Base-by-base conservation (phyloP, 208 protist species). In the Leptomonas seymouri region DNA sequence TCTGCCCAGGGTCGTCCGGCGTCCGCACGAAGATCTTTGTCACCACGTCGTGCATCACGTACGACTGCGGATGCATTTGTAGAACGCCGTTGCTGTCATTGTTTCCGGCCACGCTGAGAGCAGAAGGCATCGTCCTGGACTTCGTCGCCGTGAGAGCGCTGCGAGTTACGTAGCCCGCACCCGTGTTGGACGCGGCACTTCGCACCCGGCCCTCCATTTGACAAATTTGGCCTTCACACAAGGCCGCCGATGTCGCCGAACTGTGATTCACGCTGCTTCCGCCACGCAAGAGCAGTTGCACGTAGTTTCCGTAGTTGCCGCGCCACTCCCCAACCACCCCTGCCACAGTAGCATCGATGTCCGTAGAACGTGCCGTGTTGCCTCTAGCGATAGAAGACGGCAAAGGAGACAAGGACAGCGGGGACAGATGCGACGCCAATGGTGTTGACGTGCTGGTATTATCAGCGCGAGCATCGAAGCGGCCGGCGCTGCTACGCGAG, bases 21-120 rank as follows among this genome's bases (percentile, higher is more conserved):
- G 71, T 77, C 30, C 80, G 84, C 31, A 89, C 80, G 64, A 94
- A 93, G 30, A 94, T 78, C 70, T 94, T 94, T 2, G 82, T 66
- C 30, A 94, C 89, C 9, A 92, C 81, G 54, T 92, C 82, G 28
- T 68, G 74, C 18, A 78, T 50, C 27, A 63, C 0, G 15, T 34
- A 55, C 49, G 44, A 25, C 73, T 31, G 36, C 51, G 55, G 21
- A 27, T 27, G 28, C 30, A 64, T 3, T 25, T 64, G 45, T 5
- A 54, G 1, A 9, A 9, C n/a, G 3, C 8, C 23, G 23, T 7
- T 27, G 57, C 18, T 44, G 41, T 49, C 39, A 28, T 56, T 31
- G 51, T 3, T 56, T 8, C 1, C 12, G 11, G 12, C 36, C 0
- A 53, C 39, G 15, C 15, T 21, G 36, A 66, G 21, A 16, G 42